Evolutionary conservation across 2,329 filamentous ascomycete species (phyloP), one percentile per base, ranked within the genome.

Genomic region (Pseudogymnoascus pannorum): DNA sequence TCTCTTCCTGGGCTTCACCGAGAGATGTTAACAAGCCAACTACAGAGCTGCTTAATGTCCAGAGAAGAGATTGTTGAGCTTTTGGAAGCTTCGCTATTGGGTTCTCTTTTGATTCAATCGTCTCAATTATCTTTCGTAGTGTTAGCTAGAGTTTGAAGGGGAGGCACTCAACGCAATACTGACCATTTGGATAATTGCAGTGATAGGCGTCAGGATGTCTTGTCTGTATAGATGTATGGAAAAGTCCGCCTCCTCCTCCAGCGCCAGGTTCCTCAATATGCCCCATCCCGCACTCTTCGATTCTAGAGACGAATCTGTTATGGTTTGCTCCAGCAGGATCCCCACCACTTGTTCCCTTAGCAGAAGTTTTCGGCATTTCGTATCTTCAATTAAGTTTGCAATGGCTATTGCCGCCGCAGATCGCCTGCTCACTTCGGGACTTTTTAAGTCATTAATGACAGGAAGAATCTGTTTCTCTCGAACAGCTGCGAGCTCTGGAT

Each of bases 251-350:
- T 87, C 85, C 70, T 88, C 86, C 68, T 87, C 81, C 64, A 82
- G 76, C 2, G 81, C 82, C 60, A 89, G 76, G 42, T 83, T 79
- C 65, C 81, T 79, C 59, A 89, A 74, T 65, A 88, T 86, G 11
- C 82, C 81, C 86, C 86, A 89, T n/a, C 84, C 86, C 18, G 85
- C 83, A 44, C 84, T 82, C 57, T 83, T 79, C 67, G 83, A 84
- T 72, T 88, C 85, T 59, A 87, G 75, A 62, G 78, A 83, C 36
- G 79, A 75, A 69, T 89, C 86, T 22, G 83, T 85, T 61, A 88
- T 73, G 29, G 84, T 87, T 75, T 87, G 82, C 31, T 79, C 84
- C 63, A 88, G 78, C 44, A 89, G 71, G 59, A 82, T 81, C 66
- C 80, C 80, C 44, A 88, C 84, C 65, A 89, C 77, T 71, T 87